These are phyloP conservation scores for Neopestalotiopsis rosae DNA, from an alignment of 2,329 filamentous ascomycete species.

Conservation along the genomic window DNA sequence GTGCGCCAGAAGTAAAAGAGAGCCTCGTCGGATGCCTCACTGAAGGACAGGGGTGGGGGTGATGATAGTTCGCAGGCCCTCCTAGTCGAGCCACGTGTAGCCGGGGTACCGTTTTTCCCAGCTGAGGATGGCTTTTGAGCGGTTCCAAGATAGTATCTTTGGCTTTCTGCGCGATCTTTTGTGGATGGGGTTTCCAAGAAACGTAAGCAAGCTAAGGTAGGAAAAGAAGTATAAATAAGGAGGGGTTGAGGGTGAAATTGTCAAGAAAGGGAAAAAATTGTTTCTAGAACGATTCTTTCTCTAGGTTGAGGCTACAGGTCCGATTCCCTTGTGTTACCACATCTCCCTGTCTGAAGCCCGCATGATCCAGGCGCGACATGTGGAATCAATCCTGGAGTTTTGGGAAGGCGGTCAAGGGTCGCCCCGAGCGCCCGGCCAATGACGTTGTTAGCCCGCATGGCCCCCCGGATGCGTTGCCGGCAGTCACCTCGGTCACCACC, in stretches of 20 bases:
- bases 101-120: not conserved
- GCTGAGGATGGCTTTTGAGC: not conserved
- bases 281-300: constrained; percentile 4
- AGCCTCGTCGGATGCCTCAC: not conserved
- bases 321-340: not conserved
- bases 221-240: not conserved
- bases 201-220: not conserved
- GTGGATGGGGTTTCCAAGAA: not conserved
- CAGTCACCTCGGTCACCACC: not conserved
- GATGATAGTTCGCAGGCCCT: not conserved
- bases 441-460: not conserved
- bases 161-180: not conserved
- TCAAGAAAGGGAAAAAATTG: not conserved
- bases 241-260: not conserved
- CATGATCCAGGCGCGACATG: constrained; percentile 7
- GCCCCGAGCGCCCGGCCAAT: constrained; percentile 1
- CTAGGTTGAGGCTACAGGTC: not conserved
- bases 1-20: not conserved
- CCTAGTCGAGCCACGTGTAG: not conserved
- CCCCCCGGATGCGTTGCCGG: not conserved
- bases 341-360: not conserved
- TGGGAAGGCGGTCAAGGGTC: constrained; percentile 9
- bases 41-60: constrained; percentile 3
- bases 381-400: constrained; percentile 10
- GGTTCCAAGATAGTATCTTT: not conserved